Evolutionary conservation across 2,329 filamentous ascomycete species (phyloP).

Genomic region (Botryotinia convoluta): DNA sequence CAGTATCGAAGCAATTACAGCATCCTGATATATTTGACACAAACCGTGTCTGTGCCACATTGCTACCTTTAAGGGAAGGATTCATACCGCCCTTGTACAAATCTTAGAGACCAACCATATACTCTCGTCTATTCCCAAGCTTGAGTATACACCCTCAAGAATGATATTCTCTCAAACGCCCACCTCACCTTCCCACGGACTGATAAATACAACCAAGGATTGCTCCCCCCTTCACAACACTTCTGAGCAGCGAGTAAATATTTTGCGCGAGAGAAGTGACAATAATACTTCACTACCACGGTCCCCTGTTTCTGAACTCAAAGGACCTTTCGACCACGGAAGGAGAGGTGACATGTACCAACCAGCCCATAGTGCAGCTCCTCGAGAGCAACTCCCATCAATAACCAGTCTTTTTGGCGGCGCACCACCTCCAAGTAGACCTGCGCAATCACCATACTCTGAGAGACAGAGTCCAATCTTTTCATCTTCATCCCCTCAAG

Average conservation of each 20-base stretch:
- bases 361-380: constrained; percentile 24
- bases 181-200: constrained; percentile 28
- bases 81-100: constrained; percentile 24
- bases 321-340: constrained; percentile 18
- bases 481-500: constrained; percentile 31
- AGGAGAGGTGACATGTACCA: constrained; percentile 32
- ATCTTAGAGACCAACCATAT: constrained; percentile 13
- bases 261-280: constrained; percentile 25
- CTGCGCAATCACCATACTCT: constrained; percentile 35
- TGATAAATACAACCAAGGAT: constrained; percentile 27
- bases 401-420: constrained; percentile 38
- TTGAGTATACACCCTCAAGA: constrained; percentile 20
- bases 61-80: constrained; percentile 28
- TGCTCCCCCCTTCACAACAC: constrained; percentile 16
- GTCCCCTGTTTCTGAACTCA: constrained; percentile 30
- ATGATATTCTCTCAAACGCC: constrained; percentile 35
- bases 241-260: constrained; percentile 20
- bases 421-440: constrained; percentile 26
- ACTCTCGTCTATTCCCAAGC: constrained; percentile 5
- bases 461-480: constrained; percentile 37
- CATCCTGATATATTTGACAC: constrained; percentile 29
- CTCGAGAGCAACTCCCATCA: constrained; percentile 37
- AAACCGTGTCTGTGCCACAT: constrained; percentile 33
- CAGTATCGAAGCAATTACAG: constrained; percentile 26
- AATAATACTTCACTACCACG: constrained; percentile 26